Percentiles rank a stretch among this genome's conserved stretches.
These are phyloP conservation scores for Graphiopsis chlorocephala DNA, from an alignment of 2,329 filamentous ascomycete genomes.

Conservation along the genomic window DNA sequence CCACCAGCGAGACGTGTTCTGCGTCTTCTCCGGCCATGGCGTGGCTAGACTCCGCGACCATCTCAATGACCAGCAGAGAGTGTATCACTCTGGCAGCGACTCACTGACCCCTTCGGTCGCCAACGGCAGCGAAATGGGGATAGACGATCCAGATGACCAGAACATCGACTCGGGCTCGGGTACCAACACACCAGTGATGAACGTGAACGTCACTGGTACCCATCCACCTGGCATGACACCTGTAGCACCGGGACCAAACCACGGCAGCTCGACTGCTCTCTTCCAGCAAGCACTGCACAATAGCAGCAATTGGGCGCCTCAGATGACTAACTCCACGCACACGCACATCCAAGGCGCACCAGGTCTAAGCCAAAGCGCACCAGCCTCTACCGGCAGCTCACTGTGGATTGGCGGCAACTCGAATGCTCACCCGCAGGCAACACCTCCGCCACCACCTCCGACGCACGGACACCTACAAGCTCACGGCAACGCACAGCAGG, in stretches of 20 bases:
- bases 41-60: constrained; percentile 75
- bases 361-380: constrained; percentile 30
- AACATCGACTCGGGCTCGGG: constrained; percentile 27
- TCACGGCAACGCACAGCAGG: constrained; percentile 30
- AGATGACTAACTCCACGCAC: constrained; percentile 3
- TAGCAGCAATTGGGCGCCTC: constrained; percentile 10
- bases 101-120: constrained; percentile 21
- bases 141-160: constrained; percentile 29
- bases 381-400: constrained; percentile 28
- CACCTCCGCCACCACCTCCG: constrained; percentile 3
- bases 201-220: constrained; percentile 28
- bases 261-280: constrained; percentile 18
- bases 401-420: constrained; percentile 20
- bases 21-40: constrained; percentile 89
- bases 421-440: neutral
- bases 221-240: constrained; percentile 28
- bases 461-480: neutral
- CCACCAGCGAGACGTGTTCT: constrained; percentile 93
- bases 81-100: constrained; percentile 15
- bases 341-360: constrained; percentile 1
- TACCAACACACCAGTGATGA: constrained; percentile 31
- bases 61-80: constrained; percentile 57
- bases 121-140: constrained; percentile 21
- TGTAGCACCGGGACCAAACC: constrained; percentile 20
- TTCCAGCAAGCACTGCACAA: constrained; percentile 18